Base-by-base conservation (phyloP, 805 yeast species). In the Yamadazyma endophytica region DNA sequence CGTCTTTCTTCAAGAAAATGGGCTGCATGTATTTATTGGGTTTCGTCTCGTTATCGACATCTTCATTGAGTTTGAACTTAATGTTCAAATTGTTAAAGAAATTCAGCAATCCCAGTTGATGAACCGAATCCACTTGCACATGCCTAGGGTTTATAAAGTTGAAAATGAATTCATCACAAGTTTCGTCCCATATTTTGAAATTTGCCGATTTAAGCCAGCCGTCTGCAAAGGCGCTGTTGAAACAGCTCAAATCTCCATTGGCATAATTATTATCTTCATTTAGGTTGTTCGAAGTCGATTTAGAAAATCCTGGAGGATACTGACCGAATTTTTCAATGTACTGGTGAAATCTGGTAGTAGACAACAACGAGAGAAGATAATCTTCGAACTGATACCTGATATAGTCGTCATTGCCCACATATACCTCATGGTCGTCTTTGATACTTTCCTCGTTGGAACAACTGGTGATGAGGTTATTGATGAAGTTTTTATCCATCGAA, bases 351-450 rank as follows among this genome's bases (percentile, higher is more conserved):
- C 94, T 82, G 14, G 75, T 77, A 16, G 84, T 70, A 0, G 95
- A 68, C 15, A 90, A 53, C 40, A 92, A 54, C 8, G 94, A 86
- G 36, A 82, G 71, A 16, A 89, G 57, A 50, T 92, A 92, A 47
- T 89, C 97, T 50, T 92, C 98, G 56, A 90, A 89, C 47, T 79
- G 87, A 58, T 78, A 73, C 31, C 97, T 62, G 19, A 92, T 79
- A 49, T 80, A 86, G 56, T 92, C 98, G 47, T 92, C 97, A 43
- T 57, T 60, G 5, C 71, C 68, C 8, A 60, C 35, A 40, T 46
- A 65, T 15, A 52, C 50, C 21, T 57, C 61, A 12, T 41, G 43
- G n/a, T 43, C 36, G 11, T n/a, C 32, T 18, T 75, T 57, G 2
- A 66, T 45, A 12, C 50, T 51, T 4, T 51, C 43, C 2, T 75